These are phyloP conservation scores for Metarhizium humberi DNA, from an alignment of 2,329 filamentous ascomycete genomes.

Conservation along the genomic window DNA sequence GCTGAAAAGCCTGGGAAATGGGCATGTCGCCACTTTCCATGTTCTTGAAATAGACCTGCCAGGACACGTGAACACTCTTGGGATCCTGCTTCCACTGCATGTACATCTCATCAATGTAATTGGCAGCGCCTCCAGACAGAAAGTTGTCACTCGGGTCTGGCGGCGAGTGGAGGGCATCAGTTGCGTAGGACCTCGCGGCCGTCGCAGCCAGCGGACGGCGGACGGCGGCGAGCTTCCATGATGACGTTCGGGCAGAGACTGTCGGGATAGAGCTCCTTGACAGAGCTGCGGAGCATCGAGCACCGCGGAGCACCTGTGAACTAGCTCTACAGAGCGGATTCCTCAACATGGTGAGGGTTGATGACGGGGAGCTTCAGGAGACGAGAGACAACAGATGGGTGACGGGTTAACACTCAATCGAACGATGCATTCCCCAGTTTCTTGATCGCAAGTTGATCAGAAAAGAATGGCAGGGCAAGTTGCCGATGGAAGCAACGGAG, in stretches of 20 bases:
- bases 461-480: slow-evolving; percentile 43
- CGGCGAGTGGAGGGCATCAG: slow-evolving; percentile 40
- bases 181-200: slow-evolving; percentile 44
- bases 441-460: slow-evolving; percentile 17
- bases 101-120: slow-evolving; percentile 99
- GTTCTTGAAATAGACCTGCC: slow-evolving; percentile 99
- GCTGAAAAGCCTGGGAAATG: slow-evolving; percentile 92
- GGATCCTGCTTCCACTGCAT: slow-evolving; percentile 94
- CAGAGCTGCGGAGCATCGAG: slow-evolving; percentile 35
- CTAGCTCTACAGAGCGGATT: slow-evolving; percentile 56
- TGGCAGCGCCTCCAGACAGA: slow-evolving; percentile 91
- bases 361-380: slow-evolving; percentile 7
- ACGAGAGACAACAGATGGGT: slow-evolving; percentile 2
- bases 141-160: slow-evolving; percentile 90
- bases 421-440: slow-evolving; percentile 22
- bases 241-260: slow-evolving; percentile 27
- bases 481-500: slow-evolving; percentile 14
- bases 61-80: slow-evolving; percentile 89
- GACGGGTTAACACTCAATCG: slow-evolving; percentile 9
- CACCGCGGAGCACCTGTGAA: slow-evolving; percentile 50
- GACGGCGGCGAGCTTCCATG: slow-evolving; percentile 34
- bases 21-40: slow-evolving; percentile 99
- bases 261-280: slow-evolving; percentile 34
- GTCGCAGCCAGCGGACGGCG: slow-evolving; percentile 41
- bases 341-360: slow-evolving; percentile 57